These are phyloP conservation scores for Ilyonectria sp. DNA, from an alignment of 2,329 filamentous ascomycete genomes.

Conservation along the genomic window DNA sequence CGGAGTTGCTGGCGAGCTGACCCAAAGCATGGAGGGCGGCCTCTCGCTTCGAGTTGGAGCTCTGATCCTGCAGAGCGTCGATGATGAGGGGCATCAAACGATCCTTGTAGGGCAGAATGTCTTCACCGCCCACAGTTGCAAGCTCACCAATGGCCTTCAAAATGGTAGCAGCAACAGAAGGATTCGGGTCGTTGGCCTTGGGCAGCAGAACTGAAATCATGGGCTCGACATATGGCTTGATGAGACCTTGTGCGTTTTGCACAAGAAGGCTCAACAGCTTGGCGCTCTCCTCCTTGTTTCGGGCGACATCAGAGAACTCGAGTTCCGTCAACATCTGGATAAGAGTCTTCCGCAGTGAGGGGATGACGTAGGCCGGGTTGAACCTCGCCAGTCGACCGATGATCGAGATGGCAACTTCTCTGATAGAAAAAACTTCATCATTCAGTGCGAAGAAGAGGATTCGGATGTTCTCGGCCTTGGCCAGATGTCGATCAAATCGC, in stretches of 20 bases:
- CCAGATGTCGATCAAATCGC: conserved; percentile 96
- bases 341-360: conserved; percentile 92
- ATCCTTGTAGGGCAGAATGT: conserved; percentile 93
- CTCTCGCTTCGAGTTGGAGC: conserved; percentile 90
- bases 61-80: conserved; percentile 93
- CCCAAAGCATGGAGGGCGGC: conserved; percentile 92
- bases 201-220: conserved; percentile 96
- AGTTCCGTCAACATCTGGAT: conserved; percentile 97
- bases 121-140: conserved; percentile 92
- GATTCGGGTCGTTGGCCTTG: conserved; percentile 87
- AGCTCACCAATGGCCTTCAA: conserved; percentile 95
- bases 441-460: conserved; percentile 96
- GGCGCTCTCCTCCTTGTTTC: conserved; percentile 97
- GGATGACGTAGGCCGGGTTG: conserved; percentile 98
- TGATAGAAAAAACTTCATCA: conserved; percentile 92
- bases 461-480: conserved; percentile 96
- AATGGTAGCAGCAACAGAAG: conserved; percentile 94
- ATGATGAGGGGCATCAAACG: conserved; percentile 96
- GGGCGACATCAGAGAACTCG: conserved; percentile 93
- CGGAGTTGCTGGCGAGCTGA: conserved; percentile 94
- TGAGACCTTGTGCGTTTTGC: conserved; percentile 90
- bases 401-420: conserved; percentile 95
- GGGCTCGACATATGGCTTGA: conserved; percentile 96
- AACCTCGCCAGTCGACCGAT: conserved; percentile 92
- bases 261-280: conserved; percentile 94